Base-by-base conservation (phyloP, 2,329 filamentous ascomycete genomes). In the Cladosporium sp. region DNA sequence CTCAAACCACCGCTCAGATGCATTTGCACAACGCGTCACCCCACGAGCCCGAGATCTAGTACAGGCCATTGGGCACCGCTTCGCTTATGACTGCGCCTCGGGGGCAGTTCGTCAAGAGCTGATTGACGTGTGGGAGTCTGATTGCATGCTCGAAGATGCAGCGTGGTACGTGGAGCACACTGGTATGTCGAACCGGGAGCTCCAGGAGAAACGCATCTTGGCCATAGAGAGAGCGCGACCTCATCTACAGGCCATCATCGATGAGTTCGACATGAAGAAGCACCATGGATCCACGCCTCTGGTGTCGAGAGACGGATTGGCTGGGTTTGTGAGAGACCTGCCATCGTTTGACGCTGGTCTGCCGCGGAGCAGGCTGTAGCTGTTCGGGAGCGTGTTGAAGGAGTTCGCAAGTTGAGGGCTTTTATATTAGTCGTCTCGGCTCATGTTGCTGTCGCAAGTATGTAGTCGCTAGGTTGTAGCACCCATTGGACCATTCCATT, bases 81-180 rank as follows among this genome's bases (percentile, higher is more conserved):
- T 59, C 14, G 57, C 57, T 36, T 59, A 59, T 32, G 57, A 59
- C 57, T 44, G 14, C 7, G 57, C 57, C 7, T 44, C 36, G 2
- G 24, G 21, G 18, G 3, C 12, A 11, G n/a, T 58, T 12, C n/a
- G 36, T 7, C 36, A 32, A 41, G 49, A 49, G 51, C 15, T 44
- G 47, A 11, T 55, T 10, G 61, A 55, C 10, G 36, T 64, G 10
- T 64, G 44, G 41, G 61, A 64, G 36, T 12, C 51, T n/a, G 26
- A 64, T 24, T 64, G 61, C 61, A 58, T 64, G n/a, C 61, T 64
- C 7, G 18, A 41, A 15, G 34, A 47, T 30, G 38, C 52, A 21
- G 52, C 61, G 7, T 64, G 61, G 61, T 64, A 55, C n/a, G 36
- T 64, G 18, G 52, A 55, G 14, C n/a, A 64, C 32, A 51, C 61